Evolutionary conservation across 441 rosid species (phyloP).

Genomic region (Metrosideros polymorpha): DNA sequence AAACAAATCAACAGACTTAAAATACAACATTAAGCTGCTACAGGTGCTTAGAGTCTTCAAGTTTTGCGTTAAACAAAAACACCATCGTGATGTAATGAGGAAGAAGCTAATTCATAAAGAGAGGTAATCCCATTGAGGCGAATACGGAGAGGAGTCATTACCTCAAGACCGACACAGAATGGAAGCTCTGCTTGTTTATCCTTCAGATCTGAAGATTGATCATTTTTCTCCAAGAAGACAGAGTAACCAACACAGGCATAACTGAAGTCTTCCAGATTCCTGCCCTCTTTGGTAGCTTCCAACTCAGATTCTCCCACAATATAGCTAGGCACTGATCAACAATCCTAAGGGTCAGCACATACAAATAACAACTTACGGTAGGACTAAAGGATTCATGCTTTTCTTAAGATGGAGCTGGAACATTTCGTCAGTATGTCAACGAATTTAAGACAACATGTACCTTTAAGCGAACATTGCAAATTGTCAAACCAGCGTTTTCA

Average conservation of each 20-base stretch:
- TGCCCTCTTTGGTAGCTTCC: conserved; percentile 29
- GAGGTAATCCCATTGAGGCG: not conserved
- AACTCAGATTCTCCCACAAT: conserved; percentile 21
- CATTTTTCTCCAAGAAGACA: conserved; percentile 20
- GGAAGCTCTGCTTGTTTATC: conserved; percentile 24
- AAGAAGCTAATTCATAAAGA: not conserved
- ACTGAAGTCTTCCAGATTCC: conserved; percentile 20
- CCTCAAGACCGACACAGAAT: conserved; percentile 38
- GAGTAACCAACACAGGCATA: conserved; percentile 40
- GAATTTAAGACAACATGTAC: not conserved
- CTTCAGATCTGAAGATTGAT: conserved; percentile 8
- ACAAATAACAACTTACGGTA: not conserved
- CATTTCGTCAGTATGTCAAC: not conserved
- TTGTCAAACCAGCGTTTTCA: not conserved
- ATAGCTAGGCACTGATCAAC: conserved; percentile 24
- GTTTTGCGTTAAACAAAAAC: not conserved
- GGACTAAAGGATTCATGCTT: not conserved
- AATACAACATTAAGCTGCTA: not conserved
- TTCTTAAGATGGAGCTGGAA: not conserved
- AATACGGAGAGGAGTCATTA: not conserved
- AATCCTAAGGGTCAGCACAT: conserved; percentile 5
- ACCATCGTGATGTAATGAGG: not conserved
- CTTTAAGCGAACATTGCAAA: not conserved
- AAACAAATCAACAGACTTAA: not conserved
- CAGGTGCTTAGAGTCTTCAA: not conserved